Evolutionary conservation across 73 alveolate species (phyloP).

Genomic region (Paramecium caudatum): DNA sequence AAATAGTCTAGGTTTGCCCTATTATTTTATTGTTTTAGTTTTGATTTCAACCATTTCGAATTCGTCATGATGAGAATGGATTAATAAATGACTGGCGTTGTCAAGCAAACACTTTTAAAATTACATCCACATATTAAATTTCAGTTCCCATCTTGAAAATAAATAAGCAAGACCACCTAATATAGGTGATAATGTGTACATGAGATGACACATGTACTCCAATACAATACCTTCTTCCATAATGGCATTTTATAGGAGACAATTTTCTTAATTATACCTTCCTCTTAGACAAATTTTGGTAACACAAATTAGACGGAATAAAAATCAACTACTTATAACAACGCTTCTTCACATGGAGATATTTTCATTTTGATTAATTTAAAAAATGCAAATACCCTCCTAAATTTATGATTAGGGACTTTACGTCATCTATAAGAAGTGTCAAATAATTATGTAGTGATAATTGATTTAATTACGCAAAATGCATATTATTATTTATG

Average conservation of each 20-base stretch:
- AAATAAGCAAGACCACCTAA: slow-evolving; percentile 63
- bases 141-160: slow-evolving; percentile 72
- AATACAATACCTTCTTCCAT: not conserved
- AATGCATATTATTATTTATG: too few relatives aligned
- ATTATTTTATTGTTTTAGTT: not conserved
- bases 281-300: slow-evolving; percentile 71
- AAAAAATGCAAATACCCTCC: too few relatives aligned
- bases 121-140: slow-evolving; percentile 47
- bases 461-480: too few relatives aligned
- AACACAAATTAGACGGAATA: slow-evolving; percentile 44
- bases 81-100: slow-evolving; percentile 52
- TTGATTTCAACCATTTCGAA: not conserved
- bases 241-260: slow-evolving; percentile 41
- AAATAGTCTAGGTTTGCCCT: not conserved
- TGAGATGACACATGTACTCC: slow-evolving; percentile 24
- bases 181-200: slow-evolving; percentile 8
- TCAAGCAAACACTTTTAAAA: slow-evolving; percentile 11
- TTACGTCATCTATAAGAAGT: too few relatives aligned
- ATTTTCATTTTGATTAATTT: too few relatives aligned
- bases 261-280: slow-evolving; percentile 59
- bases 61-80: slow-evolving; percentile 45
- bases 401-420: too few relatives aligned
- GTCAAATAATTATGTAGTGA: too few relatives aligned
- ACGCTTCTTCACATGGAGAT: not conserved
- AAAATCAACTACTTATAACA: slow-evolving; percentile 39